Conservation (phyloP, 345 rosid species). For the Erodium maritimum region DNA sequence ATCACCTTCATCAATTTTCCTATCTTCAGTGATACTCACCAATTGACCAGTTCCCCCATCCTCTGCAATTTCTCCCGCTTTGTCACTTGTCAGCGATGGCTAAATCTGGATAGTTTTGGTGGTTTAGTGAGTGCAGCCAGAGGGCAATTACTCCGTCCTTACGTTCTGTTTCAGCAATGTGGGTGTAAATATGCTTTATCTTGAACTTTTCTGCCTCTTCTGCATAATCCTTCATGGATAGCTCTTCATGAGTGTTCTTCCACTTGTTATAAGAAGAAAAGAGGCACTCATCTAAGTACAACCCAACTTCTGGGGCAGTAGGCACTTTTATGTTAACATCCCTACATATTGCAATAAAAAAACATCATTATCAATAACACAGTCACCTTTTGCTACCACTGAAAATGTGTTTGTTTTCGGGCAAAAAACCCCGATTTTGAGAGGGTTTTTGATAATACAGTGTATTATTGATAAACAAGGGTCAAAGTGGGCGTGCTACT, state of each 20-base stretch:
- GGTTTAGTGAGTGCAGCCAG: constrained; percentile 92
- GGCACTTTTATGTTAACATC: constrained; percentile 62
- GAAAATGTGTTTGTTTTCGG: no score
- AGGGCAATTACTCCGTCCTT: constrained; percentile 72
- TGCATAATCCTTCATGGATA: constrained; percentile 64
- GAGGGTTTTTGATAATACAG: no score
- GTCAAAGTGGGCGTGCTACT: no score
- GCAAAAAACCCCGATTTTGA: no score
- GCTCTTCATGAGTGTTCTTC: constrained; percentile 74
- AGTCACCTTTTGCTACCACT: no score
- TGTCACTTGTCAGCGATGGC: no score
- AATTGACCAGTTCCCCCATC: no score
- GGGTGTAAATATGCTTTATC: constrained; percentile 70
- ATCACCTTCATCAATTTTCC: no score
- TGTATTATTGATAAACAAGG: no score
- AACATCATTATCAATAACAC: neutral
- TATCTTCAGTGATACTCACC: no score
- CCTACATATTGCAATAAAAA: constrained; percentile 36
- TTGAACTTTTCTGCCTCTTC: constrained; percentile 72
- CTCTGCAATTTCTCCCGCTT: no score
- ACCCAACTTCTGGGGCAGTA: constrained; percentile 93
- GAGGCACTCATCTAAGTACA: constrained; percentile 88
- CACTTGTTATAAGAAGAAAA: constrained; percentile 77
- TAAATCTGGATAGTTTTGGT: constrained; percentile 73
- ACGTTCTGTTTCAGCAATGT: constrained; percentile 65